phyloP scores from a whole-genome alignment of 73 alveolate genomes.

The Paramecium caudatum region DNA sequence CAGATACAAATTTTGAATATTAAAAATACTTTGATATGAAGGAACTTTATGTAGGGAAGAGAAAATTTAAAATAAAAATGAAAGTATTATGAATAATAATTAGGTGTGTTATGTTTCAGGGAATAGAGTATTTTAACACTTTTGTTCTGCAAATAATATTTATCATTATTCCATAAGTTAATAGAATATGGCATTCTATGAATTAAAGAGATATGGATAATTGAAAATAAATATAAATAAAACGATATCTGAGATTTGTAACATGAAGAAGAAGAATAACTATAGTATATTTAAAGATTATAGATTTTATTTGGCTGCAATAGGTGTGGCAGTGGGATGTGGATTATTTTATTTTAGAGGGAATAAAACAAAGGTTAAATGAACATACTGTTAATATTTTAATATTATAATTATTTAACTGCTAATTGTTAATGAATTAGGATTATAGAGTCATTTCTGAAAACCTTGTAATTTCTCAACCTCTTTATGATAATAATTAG shows the following conservation, averaged over 20 bases:
- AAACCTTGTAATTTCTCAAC: slow-evolving; percentile 40
- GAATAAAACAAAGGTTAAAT: not conserved
- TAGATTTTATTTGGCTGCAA: not conserved
- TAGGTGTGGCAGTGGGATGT: not conserved
- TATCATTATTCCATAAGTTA: not conserved
- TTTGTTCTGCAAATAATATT: slow-evolving; percentile 13
- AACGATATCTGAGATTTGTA: slow-evolving; percentile 18
- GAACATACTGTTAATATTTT: slow-evolving; percentile 31
- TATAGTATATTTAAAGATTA: slow-evolving; percentile 24
- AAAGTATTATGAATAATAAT: not conserved
- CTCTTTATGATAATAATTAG: slow-evolving; percentile 20
- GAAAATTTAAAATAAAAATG: not conserved
- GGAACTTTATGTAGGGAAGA: not conserved
- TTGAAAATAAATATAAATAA: not conserved
- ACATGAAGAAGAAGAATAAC: slow-evolving; percentile 3
- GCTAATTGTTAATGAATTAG: slow-evolving; percentile 43
- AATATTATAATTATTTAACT: slow-evolving; percentile 29
- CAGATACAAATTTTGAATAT: slow-evolving; percentile 42
- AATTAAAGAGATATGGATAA: slow-evolving; percentile 48
- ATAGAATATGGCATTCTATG: slow-evolving; percentile 63
- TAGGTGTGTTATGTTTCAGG: slow-evolving; percentile 32
- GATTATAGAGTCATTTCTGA: slow-evolving; percentile 15
- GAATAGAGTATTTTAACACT: not conserved
- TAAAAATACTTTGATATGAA: slow-evolving; percentile 6
- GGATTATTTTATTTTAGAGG: not conserved